Evolutionary conservation across 495 filamentous ascomycete species (phyloP), one percentile per base, ranked within the genome.

Genomic region (Xylaria castorea): DNA sequence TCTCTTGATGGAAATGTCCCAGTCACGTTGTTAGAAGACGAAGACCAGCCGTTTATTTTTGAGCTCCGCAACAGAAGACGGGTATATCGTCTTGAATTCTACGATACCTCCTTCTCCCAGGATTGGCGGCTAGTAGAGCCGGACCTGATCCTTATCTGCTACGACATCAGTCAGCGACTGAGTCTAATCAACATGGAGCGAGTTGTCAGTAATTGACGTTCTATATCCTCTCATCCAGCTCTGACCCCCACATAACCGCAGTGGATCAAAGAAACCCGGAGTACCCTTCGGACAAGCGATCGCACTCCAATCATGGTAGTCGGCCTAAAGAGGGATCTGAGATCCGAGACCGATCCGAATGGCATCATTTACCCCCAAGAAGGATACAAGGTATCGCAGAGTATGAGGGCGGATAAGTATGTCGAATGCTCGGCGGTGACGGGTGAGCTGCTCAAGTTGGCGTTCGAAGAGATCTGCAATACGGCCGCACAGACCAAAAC

Each of bases 381-480:
- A 77, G 91, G 87, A 2, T 89, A 94, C 74, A 83, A 85, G n/a
- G 84, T 93, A 44, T 92, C 94, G 16, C 92, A 95, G 76, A 92
- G 92, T 77, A 88, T 97, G 82, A 85, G 93, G 61, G 93, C 91
- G 79, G 94, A 97, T 86, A 88, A 89, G 53, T 97, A 97, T 82
- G 92, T 93, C 62, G 94, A 97, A 77, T 97, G 94, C 80, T 96
- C 93, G 20, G 94, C 94, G 42, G 80, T 92, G 32, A 97, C 93
- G n/a, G 94, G 94, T 4, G 93, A 97, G 81, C 81, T 94, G 67
- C 81, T 94, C 68, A 79, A 83, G 70, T 87, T 92, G 79, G 90
- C 88, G 0, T 92, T 92, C 76, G 92, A 94, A 77, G 92, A 95
- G 81, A 85, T 95, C n/a, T 92, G 91, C 66, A 85, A 81, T 70